Base-by-base conservation (phyloP, 2,329 filamentous ascomycete genomes). In the Neodidymelliopsis sp. region DNA sequence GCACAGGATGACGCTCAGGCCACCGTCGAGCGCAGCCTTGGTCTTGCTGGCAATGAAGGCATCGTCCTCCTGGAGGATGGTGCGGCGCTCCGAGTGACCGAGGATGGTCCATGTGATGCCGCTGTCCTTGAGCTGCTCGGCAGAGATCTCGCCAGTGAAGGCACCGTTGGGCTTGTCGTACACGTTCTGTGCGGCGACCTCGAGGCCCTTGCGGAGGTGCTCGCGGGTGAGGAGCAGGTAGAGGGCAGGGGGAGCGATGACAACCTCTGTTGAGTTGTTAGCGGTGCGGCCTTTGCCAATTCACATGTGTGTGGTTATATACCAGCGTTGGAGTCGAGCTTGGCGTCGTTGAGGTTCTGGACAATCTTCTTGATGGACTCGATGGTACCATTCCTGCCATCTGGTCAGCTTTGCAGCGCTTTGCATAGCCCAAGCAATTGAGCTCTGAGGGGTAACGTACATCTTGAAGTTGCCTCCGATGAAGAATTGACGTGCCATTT, bases 401-500 rank as follows among this genome's bases (percentile, higher is more conserved):
- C 28, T 27, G 34, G 36, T 54, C 49, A 52, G 41, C 27, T 28
- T 41, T 22, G 3, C 29, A 20, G 15, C 27, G 10, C 15, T 12
- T 4, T 25, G 27, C 25, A 37, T 12, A 33, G 15, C 15, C 22
- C 15, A 28, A 25, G 36, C 36, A 24, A 10, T 10, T 5, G 13
- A 49, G 59, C 58, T 54, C 56, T 57, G 29, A 49, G 60, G n/a
- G 16, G 48, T 52, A 28, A 62, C 67, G 16, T 80, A 96, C 92
- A 97, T 97, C 85, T 99, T 97, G 83, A 97, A 97, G 88, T 99
- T 99, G 74, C 92, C 92, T 77, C 92, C 92, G 77, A 96, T 90
- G 77, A 96, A 96, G 84, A 96, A 96, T 82, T 91, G 89, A 82
- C 91, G 91, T 84, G 87, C 84, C 91, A 96, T 96, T 70, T 72